phyloP scores from a whole-genome alignment of 2,329 filamentous ascomycete species.

The Sarocladium strictum region DNA sequence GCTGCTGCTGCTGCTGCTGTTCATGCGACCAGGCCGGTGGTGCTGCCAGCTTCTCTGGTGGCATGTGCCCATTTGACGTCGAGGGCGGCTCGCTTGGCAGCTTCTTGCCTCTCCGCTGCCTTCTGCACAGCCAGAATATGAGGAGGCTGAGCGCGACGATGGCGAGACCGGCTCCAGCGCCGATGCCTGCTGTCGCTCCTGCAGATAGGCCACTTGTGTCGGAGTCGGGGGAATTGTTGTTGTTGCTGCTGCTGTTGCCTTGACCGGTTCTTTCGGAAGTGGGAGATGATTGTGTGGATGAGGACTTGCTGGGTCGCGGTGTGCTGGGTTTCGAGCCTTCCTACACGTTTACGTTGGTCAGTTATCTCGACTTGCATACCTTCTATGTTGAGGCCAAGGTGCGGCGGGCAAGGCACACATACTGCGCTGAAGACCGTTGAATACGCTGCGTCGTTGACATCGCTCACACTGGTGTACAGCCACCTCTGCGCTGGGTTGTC shows the following conservation, averaged over 20 bases:
- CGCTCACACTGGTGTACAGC: slow-evolving; percentile 24
- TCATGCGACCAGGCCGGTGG: neutral
- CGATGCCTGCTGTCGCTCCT: slow-evolving; percentile 24
- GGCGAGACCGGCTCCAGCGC: slow-evolving; percentile 21
- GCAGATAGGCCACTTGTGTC: slow-evolving; percentile 17
- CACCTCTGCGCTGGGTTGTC: slow-evolving; percentile 26
- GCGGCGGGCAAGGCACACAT: too few species aligned
- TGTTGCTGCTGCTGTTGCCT: neutral
- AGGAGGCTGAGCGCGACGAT: slow-evolving; percentile 19
- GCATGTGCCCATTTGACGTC: neutral
- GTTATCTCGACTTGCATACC: too few species aligned
- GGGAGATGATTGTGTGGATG: neutral
- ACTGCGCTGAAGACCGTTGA: slow-evolving; percentile 26
- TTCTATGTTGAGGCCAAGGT: too few species aligned
- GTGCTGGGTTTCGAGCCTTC: neutral
- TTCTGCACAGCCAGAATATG: slow-evolving; percentile 22
- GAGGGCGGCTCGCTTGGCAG: neutral
- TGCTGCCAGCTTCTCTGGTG: neutral
- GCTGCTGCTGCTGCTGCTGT: neutral
- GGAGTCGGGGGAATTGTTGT: slow-evolving; percentile 1
- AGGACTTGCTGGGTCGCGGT: neutral
- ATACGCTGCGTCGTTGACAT: slow-evolving; percentile 25
- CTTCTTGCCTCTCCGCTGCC: neutral
- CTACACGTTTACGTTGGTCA: too few species aligned
- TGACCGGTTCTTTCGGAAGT: neutral